A percentile compares a stretch with the other conserved stretches of the same genome.
Conservation (phyloP, 768 basidiomycete species). For the Termitomyces bulborhizus region DNA sequence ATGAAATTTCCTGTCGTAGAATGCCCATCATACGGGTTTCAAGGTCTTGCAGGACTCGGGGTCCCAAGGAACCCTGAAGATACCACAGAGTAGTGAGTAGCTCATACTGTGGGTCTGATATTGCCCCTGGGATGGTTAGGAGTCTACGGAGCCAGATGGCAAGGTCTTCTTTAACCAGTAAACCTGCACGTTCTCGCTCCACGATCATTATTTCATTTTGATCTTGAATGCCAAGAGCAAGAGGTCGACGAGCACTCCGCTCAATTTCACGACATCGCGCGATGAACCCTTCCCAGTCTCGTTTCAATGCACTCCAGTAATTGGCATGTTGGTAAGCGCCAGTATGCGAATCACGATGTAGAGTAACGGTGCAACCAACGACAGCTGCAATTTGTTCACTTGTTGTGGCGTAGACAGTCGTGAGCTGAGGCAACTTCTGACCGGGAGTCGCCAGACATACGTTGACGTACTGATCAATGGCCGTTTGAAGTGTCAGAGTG, state of each 20-base stretch:
- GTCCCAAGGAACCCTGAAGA: conserved; percentile 54
- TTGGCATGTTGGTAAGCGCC: conserved; percentile 73
- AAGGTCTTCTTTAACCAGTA: conserved; percentile 59
- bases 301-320: conserved; percentile 79
- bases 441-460: conserved; percentile 63
- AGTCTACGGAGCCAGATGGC: conserved; percentile 52
- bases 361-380: conserved; percentile 79
- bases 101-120: conserved; percentile 44
- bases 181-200: conserved; percentile 73
- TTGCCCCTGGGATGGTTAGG: conserved; percentile 35
- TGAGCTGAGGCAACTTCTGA: conserved; percentile 48
- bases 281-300: conserved; percentile 96
- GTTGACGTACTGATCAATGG: conserved; percentile 78
- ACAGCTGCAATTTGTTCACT: conserved; percentile 75
- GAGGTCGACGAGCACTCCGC: conserved; percentile 76
- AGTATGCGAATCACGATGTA: conserved; percentile 69
- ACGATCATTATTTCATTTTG: conserved; percentile 51
- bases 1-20: conserved; percentile 72
- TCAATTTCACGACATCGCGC: conserved; percentile 89
- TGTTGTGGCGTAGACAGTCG: conserved; percentile 56
- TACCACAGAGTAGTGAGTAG: conserved; percentile 61
- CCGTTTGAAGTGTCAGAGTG: conserved; percentile 68
- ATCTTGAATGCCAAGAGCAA: conserved; percentile 49
- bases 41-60: conserved; percentile 46
- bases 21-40: conserved; percentile 59